Percentiles rank a stretch among this genome's conserved stretches.
Evolutionary conservation across 2,329 filamentous ascomycete genomes (phyloP).

Genomic region (Penicillium sp.): DNA sequence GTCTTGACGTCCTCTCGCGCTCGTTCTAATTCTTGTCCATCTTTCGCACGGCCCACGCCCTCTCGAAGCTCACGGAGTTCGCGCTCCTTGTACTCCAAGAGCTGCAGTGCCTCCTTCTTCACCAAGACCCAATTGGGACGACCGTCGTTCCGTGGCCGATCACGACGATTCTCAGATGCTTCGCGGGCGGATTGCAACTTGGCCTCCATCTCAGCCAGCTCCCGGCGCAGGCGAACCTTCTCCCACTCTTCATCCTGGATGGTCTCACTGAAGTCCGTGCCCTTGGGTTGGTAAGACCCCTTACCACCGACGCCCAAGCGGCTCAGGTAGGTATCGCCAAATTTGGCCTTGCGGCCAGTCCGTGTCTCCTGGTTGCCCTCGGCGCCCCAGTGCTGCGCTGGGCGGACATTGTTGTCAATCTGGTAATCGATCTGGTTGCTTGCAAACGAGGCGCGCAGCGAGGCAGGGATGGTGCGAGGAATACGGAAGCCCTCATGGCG

Average conservation of each 20-base stretch:
- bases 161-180: slow-evolving; percentile 57
- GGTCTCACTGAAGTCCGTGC: slow-evolving; percentile 82
- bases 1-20: slow-evolving; percentile 80
- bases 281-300: slow-evolving; percentile 70
- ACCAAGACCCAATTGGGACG: slow-evolving; percentile 83
- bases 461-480: slow-evolving; percentile 82
- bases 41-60: slow-evolving; percentile 49
- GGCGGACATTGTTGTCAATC: slow-evolving; percentile 61
- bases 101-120: slow-evolving; percentile 86
- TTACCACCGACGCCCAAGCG: slow-evolving; percentile 72
- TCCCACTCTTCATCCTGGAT: slow-evolving; percentile 93
- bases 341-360: slow-evolving; percentile 90
- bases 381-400: slow-evolving; percentile 71
- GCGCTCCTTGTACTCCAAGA: slow-evolving; percentile 89
- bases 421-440: slow-evolving; percentile 96
- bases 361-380: slow-evolving; percentile 70
- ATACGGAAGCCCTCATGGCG: slow-evolving; percentile 93
- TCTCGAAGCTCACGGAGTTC: slow-evolving; percentile 66
- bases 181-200: slow-evolving; percentile 80
- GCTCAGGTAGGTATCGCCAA: slow-evolving; percentile 93
- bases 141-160: slow-evolving; percentile 54
- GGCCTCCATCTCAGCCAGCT: slow-evolving; percentile 79
- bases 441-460: slow-evolving; percentile 86
- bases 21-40: slow-evolving; percentile 66
- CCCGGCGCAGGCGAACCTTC: slow-evolving; percentile 88